Base-by-base conservation (phyloP, 345 rosid species). In the Gossypium longicalyx region DNA sequence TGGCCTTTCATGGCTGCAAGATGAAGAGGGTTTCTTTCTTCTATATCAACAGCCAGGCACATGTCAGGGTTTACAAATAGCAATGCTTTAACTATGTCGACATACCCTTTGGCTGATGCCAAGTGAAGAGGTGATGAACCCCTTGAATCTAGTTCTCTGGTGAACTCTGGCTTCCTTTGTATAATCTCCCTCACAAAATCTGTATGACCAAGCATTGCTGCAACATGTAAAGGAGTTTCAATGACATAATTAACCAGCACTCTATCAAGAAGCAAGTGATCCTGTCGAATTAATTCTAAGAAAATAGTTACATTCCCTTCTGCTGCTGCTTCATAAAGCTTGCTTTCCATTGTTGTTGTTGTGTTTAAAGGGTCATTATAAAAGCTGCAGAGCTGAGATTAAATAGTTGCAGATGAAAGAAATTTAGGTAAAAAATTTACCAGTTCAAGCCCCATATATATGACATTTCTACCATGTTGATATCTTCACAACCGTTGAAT, bases 201-300 rank as follows among this genome's bases (percentile, higher is more conserved):
- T 10, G 68, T 29, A 20, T 63, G 80, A 3, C 76, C 80, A 2
- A 77, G 72, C 80, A 71, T 77, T 9, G 65, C 75, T 8, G 75
- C 75, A 8, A 72, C 75, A 15, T 72, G 67, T 48, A 72, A 53
- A 57, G 68, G 78, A 43, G 74, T 76, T 45, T 76, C 74, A 2
- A 20, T 11, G 13, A 58, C 9, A 19, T 67, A 57, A 59, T 53
- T 56, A 12, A 27, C 65, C 7, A 49, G 29, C 51, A 49, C 45
- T n/a, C 78, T n/a, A 15, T 44, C 85, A 34, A 75, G 77, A 20
- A 74, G 61, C 1, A 77, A 22, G 2, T 15, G 64, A 23, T 72
- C 75, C 12, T 44, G 53, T 72, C 47, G 54, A 13, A 72, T 58
- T 43, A 58, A 58, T 20, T 72, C 65, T 34, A 56, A 41, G 9